phyloP scores from a whole-genome alignment of 768 basidiomycete genomes.

The Coprinopsis cinerea region DNA sequence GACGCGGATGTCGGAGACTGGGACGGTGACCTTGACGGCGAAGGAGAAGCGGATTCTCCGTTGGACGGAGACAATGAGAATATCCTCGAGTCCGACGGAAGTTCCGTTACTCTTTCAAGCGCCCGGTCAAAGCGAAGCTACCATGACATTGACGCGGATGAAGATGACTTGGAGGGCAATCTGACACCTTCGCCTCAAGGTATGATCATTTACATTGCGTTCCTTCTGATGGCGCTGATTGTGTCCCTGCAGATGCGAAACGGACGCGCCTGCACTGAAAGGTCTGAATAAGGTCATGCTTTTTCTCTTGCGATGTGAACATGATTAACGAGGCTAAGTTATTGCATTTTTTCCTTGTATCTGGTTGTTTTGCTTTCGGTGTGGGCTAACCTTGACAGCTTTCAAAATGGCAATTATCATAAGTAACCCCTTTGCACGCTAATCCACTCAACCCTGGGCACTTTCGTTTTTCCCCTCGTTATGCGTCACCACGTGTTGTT shows the following conservation, averaged over 20 bases:
- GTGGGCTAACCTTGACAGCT: conserved; percentile 1
- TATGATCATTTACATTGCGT: conserved; percentile 14
- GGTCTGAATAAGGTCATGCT: not conserved
- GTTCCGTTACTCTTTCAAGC: conserved; percentile 52
- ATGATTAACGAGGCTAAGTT: conserved; percentile 3
- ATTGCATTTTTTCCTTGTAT: not conserved
- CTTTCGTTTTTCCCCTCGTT: not conserved
- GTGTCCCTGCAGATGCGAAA: conserved; percentile 31
- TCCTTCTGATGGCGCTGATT: not conserved
- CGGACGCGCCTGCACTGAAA: conserved; percentile 35
- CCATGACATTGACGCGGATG: conserved; percentile 35
- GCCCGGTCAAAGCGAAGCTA: conserved; percentile 55
- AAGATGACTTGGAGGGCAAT: conserved; percentile 23
- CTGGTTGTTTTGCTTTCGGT: not conserved
- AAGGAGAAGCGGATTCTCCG: conserved; percentile 15
- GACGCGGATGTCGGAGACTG: conserved; percentile 42
- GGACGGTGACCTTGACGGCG: conserved; percentile 28
- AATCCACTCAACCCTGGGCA: not conserved
- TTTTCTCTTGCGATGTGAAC: not conserved
- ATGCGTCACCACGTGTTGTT: too few species aligned
- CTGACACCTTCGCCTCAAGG: conserved; percentile 38
- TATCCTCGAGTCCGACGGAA: conserved; percentile 44
- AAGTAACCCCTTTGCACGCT: too few species aligned
- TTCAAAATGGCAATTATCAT: not conserved
- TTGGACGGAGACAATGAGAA: conserved; percentile 17